Base-by-base conservation (phyloP, 164 flowering plant genomes). In the Berberis thunbergii region DNA sequence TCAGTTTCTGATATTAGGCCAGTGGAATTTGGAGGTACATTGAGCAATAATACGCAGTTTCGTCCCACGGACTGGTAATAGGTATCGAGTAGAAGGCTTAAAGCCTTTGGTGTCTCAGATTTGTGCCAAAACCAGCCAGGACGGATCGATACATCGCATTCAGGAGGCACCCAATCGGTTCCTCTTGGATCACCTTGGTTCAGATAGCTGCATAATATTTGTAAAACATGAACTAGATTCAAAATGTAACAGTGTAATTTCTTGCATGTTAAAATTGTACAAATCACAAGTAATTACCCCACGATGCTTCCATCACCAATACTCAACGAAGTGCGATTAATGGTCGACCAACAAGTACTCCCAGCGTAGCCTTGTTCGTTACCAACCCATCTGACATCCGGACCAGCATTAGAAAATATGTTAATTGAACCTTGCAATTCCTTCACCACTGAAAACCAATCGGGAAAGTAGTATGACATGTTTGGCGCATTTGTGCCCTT, bases 121-220 rank as follows among this genome's bases (percentile, higher is more conserved):
- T 77, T 82, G 67, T 93, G 98, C 97, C 97, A 93, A 76, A 93
- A 93, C 97, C 98, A 93, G 7, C 97, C 97, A 0, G 41, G 26
- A 61, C 97, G 58, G 60, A 93, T 84, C 6, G 96, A 93, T n/a
- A 90, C 92, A 41, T 93, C 98, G 61, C 98, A 93, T 61, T 93
- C 97, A 0, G 96, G 68, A 0, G 98, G 97, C 43, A 88, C 6
- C 96, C 96, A 93, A 65, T 90, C 83, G 0, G 79, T 84, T 65
- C 98, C 98, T 67, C 53, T 77, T 1, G 86, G 74, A 68, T 90
- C 97, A 0, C 96, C 98, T 0, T 76, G 76, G 65, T 77, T 84
- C 40, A 88, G 69, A 70, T 93, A 90, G 0, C 95, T 91, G 82
- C 76, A 78, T 8, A 62, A 42, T 61, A n/a, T 45, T 12, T n/a